Percentiles rank a stretch among this genome's conserved stretches.
Conservation (phyloP, 78 protist genomes). For the Cavenderia fasciculata region DNA sequence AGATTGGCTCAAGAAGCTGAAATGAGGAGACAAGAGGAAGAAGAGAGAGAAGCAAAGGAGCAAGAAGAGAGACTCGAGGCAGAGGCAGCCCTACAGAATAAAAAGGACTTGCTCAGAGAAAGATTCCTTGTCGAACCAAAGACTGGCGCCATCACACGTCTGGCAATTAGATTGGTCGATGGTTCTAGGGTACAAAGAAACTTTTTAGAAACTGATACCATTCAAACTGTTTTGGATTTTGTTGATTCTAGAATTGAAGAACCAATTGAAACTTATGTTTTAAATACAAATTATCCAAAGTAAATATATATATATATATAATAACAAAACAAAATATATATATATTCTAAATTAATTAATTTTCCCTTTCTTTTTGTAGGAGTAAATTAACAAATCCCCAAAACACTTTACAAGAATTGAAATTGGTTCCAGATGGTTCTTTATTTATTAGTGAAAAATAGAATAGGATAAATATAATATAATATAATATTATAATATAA, state of each 20-base stretch:
- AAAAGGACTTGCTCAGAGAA: slow-evolving; percentile 1
- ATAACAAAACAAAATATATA: neutral
- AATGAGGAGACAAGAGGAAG: slow-evolving; percentile 3
- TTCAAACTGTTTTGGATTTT: slow-evolving; percentile 37
- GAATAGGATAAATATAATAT: too few species aligned
- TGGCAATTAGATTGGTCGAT: slow-evolving; percentile 49
- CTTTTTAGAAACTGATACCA: slow-evolving; percentile 32
- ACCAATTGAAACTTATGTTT: slow-evolving; percentile 40
- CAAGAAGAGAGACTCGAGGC: slow-evolving; percentile 17
- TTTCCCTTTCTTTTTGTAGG: neutral
- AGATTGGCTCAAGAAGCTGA: slow-evolving; percentile 24
- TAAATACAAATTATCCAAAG: slow-evolving; percentile 58
- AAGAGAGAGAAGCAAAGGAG: slow-evolving; percentile 21
- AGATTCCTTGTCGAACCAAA: slow-evolving; percentile 12
- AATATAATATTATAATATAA: too few species aligned
- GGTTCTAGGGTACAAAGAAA: slow-evolving; percentile 70
- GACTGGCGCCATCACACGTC: neutral
- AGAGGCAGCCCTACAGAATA: neutral
- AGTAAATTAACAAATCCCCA: slow-evolving; percentile 10
- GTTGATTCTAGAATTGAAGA: slow-evolving; percentile 58
- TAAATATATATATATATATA: neutral
- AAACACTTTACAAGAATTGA: slow-evolving; percentile 16
- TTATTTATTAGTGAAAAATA: slow-evolving; percentile 50
- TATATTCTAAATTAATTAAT: neutral
- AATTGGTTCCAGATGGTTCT: slow-evolving; percentile 38